A percentile compares a stretch with the other conserved stretches of the same genome.
Conservation (phyloP, 2,329 filamentous ascomycete species). For the Hypoxylon sp. region DNA sequence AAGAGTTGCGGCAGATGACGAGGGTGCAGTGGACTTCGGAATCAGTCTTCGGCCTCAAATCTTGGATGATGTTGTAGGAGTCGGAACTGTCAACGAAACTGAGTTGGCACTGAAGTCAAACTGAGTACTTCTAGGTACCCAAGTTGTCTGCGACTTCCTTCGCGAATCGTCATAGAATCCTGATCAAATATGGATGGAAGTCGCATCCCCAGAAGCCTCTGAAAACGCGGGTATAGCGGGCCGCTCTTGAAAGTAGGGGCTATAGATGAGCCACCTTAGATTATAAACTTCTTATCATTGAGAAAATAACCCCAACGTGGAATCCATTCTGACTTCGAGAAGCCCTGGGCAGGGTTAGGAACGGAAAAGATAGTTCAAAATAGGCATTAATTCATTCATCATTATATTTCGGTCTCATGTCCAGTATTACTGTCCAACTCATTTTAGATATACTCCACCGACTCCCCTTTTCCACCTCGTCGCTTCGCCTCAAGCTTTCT, state of each 20-base stretch:
- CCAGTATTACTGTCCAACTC: background rate
- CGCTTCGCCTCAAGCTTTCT: conserved; percentile 16
- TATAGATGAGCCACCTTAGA: background rate
- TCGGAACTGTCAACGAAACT: background rate
- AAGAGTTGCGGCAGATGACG: background rate
- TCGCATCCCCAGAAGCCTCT: background rate
- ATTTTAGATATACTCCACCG: background rate
- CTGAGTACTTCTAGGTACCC: background rate
- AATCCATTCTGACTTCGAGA: background rate
- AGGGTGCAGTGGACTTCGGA: background rate
- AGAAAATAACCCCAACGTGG: too few relatives aligned
- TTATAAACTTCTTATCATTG: too few relatives aligned
- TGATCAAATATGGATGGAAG: conserved; percentile 9
- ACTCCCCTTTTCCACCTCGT: background rate
- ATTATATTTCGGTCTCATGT: background rate
- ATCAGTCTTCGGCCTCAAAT: background rate
- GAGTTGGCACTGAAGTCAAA: background rate
- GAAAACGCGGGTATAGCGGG: background rate
- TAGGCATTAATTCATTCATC: background rate
- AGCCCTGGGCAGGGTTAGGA: background rate
- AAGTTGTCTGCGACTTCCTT: background rate
- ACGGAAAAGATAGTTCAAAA: background rate
- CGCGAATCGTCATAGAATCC: background rate
- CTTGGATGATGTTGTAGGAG: background rate
- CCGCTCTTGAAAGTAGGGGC: background rate